Percentiles rank a stretch among this genome's conserved stretches.
phyloP scores from a whole-genome alignment of 164 flowering plant species.

The Dillenia suffruticosa region DNA sequence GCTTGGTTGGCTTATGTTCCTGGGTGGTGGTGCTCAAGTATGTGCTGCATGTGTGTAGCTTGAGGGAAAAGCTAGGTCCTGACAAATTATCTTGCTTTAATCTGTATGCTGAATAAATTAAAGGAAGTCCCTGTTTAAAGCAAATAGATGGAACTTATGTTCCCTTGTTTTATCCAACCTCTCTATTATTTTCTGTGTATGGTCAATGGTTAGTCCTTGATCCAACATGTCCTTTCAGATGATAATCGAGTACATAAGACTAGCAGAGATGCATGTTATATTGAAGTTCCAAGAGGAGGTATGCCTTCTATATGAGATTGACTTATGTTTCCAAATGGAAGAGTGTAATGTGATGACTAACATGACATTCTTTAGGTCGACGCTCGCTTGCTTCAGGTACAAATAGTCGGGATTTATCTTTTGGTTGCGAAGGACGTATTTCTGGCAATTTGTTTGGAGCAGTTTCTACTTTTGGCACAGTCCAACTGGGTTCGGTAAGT shows the following conservation, averaged over 20 bases:
- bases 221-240: constrained; percentile 36
- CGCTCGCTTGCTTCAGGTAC: constrained; percentile 52
- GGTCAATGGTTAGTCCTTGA: neutral
- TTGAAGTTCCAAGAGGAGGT: constrained; percentile 46
- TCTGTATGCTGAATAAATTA: too few relatives aligned
- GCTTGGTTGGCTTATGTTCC: too few relatives aligned
- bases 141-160: too few relatives aligned
- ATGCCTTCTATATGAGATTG: constrained; percentile 4
- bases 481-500: constrained; percentile 40
- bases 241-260: constrained; percentile 33
- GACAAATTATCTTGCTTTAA: too few relatives aligned
- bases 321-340: neutral
- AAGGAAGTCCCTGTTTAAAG: too few relatives aligned
- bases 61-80: too few relatives aligned
- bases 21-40: too few relatives aligned
- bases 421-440: constrained; percentile 37
- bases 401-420: constrained; percentile 69
- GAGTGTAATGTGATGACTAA: too few relatives aligned
- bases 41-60: too few relatives aligned
- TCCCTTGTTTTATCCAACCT: too few relatives aligned
- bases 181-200: too few relatives aligned
- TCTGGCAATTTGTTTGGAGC: constrained; percentile 31
- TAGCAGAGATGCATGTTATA: constrained; percentile 33
- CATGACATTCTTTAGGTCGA: constrained; percentile 32
- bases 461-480: constrained; percentile 27